Percentiles rank a stretch among this genome's conserved stretches.
These are phyloP conservation scores for Wallacemonas collosoma DNA, from an alignment of 208 protist genomes.

Conservation along the genomic window DNA sequence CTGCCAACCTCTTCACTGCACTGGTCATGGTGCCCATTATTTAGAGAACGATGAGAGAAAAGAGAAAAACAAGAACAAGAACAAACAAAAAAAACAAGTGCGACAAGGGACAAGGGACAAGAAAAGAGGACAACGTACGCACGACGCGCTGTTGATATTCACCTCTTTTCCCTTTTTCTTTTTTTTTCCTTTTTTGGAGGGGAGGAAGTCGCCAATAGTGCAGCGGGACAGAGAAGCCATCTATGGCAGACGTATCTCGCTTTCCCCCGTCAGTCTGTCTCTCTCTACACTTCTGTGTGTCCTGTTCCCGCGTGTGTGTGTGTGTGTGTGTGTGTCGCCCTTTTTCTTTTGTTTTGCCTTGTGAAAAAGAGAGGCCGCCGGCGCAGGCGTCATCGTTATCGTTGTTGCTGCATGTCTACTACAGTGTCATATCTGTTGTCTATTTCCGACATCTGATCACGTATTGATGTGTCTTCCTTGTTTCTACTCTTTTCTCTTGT, in stretches of 20 bases:
- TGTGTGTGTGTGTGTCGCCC: background rate
- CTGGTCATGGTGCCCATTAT: conserved; percentile 37
- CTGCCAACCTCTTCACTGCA: conserved; percentile 55
- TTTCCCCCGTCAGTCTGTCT: background rate
- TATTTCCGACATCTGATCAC: too few species aligned
- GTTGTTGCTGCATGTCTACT: too few species aligned
- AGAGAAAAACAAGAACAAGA: conserved; percentile 14
- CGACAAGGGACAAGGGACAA: background rate
- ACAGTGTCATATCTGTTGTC: too few species aligned
- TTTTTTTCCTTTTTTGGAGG: background rate
- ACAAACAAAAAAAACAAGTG: background rate
- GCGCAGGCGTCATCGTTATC: too few species aligned
- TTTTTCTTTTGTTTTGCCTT: too few species aligned
- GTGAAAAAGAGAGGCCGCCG: too few species aligned
- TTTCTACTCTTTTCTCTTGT: too few species aligned
- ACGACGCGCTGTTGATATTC: background rate
- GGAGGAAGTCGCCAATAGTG: conserved; percentile 1
- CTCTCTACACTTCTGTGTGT: conserved; percentile 13
- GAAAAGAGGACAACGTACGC: too few species aligned
- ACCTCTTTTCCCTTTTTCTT: background rate
- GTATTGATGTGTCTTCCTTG: too few species aligned
- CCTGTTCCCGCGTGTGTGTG: conserved; percentile 9
- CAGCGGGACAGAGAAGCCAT: background rate
- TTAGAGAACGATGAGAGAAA: conserved; percentile 21
- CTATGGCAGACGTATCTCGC: too few species aligned